Base-by-base conservation (phyloP, 495 filamentous ascomycete species). In the Hyaloscypha finlandica region DNA sequence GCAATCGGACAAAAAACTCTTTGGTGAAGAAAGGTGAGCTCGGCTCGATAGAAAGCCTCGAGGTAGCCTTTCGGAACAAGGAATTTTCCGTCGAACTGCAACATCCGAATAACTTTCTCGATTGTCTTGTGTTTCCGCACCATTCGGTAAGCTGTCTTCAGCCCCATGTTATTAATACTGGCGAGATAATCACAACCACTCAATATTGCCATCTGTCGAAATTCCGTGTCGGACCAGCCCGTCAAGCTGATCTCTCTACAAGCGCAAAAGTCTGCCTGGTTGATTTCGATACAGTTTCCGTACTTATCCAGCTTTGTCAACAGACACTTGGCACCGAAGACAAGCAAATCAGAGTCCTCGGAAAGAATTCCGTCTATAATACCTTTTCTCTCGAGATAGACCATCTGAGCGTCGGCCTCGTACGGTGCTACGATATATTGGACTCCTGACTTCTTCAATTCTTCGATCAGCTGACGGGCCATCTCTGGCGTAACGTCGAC, bases 131-230 rank as follows among this genome's bases (percentile, higher is more conserved):
- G 86, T 74, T 94, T 96, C 54, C 94, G 87, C 66, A 99, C 85
- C 77, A 95, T 83, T 37, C 93, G 86, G 73, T 99, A 90, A 1
- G 96, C 96, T 29, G 93, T 97, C 77, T 97, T 97, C 56, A 99
- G 75, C 4, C 96, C 96, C 84, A 99, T 86, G 56, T 88, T 90
- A 51, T 84, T 86, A 66, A 98, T 91, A 70, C 88, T 90, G 6
- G 88, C 82, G 59, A 98, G 83, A 77, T 99, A 99, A 75, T 99
- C 96, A 76, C 96, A 99, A n/a, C 96, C 96, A 75, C 93, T 97
- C 25, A 99, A 74, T 61, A 99, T 98, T 59, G 94, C 93, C 96
- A 99, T 99, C 25, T 84, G 88, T 57, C 96, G 84, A 71, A 99
- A 99, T 64, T 97, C 91, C 8, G 80, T 82, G 76, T 97, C 92